Evolutionary conservation across 805 yeast species (phyloP).

Genomic region (Komagataella kurtzmanii): DNA sequence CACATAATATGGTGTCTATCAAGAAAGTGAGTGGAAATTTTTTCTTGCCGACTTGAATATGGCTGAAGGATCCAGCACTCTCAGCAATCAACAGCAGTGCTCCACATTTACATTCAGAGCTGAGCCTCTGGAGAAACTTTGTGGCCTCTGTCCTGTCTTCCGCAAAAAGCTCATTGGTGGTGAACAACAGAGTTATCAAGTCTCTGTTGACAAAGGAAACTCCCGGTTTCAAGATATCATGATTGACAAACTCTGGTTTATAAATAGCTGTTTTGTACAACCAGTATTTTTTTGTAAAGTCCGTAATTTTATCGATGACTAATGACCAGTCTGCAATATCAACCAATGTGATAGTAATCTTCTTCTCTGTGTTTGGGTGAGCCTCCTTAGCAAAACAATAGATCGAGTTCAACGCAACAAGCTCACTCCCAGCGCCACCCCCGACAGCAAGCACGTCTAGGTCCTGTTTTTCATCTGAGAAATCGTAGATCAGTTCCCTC

Average conservation of each 20-base stretch:
- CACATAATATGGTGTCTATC: conserved; percentile 58
- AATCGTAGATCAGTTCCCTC: conserved; percentile 5
- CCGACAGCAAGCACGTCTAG: conserved; percentile 52
- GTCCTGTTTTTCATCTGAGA: conserved; percentile 4
- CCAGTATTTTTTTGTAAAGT: conserved; percentile 1
- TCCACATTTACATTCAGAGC: conserved; percentile 37
- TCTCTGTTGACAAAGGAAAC: conserved; percentile 18
- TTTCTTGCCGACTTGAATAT: conserved; percentile 63
- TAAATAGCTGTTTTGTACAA: conserved; percentile 9
- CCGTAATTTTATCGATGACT: conserved; percentile 21
- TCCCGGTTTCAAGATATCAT: conserved; percentile 22
- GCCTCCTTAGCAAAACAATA: conserved; percentile 14
- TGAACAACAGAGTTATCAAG: conserved; percentile 63
- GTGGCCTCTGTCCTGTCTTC: conserved; percentile 53
- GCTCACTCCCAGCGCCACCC: conserved; percentile 85
- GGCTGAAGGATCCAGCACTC: conserved; percentile 84
- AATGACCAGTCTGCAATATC: conserved; percentile 73
- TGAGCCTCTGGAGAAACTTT: conserved; percentile 39
- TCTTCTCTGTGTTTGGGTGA: neutral
- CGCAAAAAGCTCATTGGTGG: conserved; percentile 76
- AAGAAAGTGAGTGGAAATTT: conserved; percentile 74
- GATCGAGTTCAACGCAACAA: conserved; percentile 49
- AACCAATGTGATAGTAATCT: conserved; percentile 30
- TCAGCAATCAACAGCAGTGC: conserved; percentile 58
- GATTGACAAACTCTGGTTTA: conserved; percentile 17